phyloP scores from a whole-genome alignment of 108 stramenopile genomes.

The Bacterosira constricta region DNA sequence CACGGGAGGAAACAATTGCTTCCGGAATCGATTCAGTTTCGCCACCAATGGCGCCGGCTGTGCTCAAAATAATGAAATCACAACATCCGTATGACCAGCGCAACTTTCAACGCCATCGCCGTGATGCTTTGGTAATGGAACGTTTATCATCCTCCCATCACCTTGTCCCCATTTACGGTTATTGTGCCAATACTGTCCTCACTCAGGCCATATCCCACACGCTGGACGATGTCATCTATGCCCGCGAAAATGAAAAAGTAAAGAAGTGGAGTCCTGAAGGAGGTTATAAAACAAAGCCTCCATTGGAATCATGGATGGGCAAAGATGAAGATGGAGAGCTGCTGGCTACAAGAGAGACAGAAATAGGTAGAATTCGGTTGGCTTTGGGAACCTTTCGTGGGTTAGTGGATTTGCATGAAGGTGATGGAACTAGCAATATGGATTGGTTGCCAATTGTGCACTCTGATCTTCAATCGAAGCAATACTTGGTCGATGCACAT shows the following conservation, averaged over 20 bases:
- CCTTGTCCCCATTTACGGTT: conserved; percentile 69
- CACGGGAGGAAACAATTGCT: conserved; percentile 27
- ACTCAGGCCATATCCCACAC: conserved; percentile 67
- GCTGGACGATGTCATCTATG: conserved; percentile 56
- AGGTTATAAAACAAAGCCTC: conserved; percentile 34
- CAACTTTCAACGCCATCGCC: conserved; percentile 84
- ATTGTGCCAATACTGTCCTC: conserved; percentile 80
- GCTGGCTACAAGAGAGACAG: conserved; percentile 38
- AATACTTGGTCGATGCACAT: conserved; percentile 65
- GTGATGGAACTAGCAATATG: conserved; percentile 49
- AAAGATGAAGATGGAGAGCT: conserved; percentile 32
- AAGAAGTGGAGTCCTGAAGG: conserved; percentile 22
- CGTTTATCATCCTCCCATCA: conserved; percentile 58
- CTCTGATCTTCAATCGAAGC: conserved; percentile 78
- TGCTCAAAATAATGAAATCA: conserved; percentile 80
- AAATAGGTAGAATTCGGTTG: conserved; percentile 52
- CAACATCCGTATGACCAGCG: conserved; percentile 68
- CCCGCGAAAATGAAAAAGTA: conserved; percentile 36
- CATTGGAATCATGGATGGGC: conserved; percentile 49
- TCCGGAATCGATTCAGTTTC: neutral
- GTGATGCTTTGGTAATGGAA: conserved; percentile 86
- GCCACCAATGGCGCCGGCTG: conserved; percentile 34
- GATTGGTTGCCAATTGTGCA: conserved; percentile 65
- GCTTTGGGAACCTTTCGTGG: conserved; percentile 71
- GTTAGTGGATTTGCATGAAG: conserved; percentile 53